phyloP scores from a whole-genome alignment of 2,329 filamentous ascomycete species.

The Fusarium burgessii region DNA sequence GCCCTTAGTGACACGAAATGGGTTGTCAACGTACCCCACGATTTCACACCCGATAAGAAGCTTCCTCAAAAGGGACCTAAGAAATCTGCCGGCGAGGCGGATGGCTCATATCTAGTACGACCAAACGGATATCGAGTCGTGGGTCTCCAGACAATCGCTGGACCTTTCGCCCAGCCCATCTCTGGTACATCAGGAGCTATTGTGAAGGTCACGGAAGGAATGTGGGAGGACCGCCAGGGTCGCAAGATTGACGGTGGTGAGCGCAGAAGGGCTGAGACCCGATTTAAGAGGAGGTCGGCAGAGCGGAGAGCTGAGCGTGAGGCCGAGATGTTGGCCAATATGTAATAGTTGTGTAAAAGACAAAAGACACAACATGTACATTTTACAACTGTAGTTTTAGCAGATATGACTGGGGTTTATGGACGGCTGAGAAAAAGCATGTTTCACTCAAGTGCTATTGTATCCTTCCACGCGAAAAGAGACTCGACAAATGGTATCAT shows the following conservation, averaged over 20 bases:
- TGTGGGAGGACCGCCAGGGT: constrained; percentile 91
- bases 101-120: constrained; percentile 41
- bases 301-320: constrained; percentile 78
- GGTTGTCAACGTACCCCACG: constrained; percentile 67
- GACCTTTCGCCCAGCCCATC: constrained; percentile 78
- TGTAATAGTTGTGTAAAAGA: constrained; percentile 45
- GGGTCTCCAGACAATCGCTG: constrained; percentile 76
- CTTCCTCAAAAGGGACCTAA: constrained; percentile 40
- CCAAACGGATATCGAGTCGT: constrained; percentile 70
- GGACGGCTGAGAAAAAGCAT: constrained; percentile 33
- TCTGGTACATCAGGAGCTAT: constrained; percentile 73
- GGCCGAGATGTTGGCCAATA: constrained; percentile 51
- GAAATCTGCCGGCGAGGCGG: neutral
- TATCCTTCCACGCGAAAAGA: neutral
- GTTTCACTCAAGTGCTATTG: constrained; percentile 8
- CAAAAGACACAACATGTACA: constrained; percentile 42
- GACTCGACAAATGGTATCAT: neutral
- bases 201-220: constrained; percentile 81
- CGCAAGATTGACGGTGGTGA: constrained; percentile 97
- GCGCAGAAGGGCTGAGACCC: constrained; percentile 84
- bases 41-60: constrained; percentile 48
- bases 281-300: constrained; percentile 84
- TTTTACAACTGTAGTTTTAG: constrained; percentile 50
- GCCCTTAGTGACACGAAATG: constrained; percentile 60
- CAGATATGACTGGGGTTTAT: constrained; percentile 34